Evolutionary conservation across 768 basidiomycete genomes (phyloP).

Genomic region (Suillus clintonianus): DNA sequence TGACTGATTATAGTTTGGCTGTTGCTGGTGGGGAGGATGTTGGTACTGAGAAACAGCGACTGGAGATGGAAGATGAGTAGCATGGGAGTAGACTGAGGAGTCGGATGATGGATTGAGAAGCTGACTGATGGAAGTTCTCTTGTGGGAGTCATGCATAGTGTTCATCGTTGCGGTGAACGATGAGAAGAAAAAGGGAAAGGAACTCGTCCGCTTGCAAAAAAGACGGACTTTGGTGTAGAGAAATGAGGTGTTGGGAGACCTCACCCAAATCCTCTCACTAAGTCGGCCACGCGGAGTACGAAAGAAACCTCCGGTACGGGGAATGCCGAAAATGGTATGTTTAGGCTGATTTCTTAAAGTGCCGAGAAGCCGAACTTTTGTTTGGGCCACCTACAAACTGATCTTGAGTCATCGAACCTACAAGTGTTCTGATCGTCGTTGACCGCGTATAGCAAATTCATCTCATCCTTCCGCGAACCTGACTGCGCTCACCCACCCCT

Average conservation of each 20-base stretch:
- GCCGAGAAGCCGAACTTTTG: background rate
- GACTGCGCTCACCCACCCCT: background rate
- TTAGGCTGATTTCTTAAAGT: background rate
- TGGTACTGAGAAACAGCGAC: conserved; percentile 29
- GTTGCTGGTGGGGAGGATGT: conserved; percentile 28
- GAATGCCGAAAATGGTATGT: conserved; percentile 3
- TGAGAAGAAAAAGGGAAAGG: conserved; percentile 12
- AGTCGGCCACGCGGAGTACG: conserved; percentile 30
- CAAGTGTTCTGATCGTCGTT: background rate
- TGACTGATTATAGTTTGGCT: conserved; percentile 27
- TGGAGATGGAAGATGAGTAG: conserved; percentile 29
- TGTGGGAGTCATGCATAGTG: conserved; percentile 44
- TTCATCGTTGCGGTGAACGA: conserved; percentile 35
- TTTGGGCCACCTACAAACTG: background rate
- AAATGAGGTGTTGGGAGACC: conserved; percentile 31
- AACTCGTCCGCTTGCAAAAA: conserved; percentile 11
- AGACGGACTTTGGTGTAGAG: conserved; percentile 23
- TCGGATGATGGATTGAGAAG: conserved; percentile 50
- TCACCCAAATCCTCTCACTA: conserved; percentile 24
- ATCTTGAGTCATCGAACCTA: conserved; percentile 1
- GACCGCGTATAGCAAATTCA: background rate
- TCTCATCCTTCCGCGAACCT: conserved; percentile 2
- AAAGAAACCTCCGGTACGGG: conserved; percentile 6
- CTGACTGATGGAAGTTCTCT: conserved; percentile 52
- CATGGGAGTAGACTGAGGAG: conserved; percentile 35